These are phyloP conservation scores for Boletellus ananas DNA, from an alignment of 768 basidiomycete genomes.

Conservation along the genomic window DNA sequence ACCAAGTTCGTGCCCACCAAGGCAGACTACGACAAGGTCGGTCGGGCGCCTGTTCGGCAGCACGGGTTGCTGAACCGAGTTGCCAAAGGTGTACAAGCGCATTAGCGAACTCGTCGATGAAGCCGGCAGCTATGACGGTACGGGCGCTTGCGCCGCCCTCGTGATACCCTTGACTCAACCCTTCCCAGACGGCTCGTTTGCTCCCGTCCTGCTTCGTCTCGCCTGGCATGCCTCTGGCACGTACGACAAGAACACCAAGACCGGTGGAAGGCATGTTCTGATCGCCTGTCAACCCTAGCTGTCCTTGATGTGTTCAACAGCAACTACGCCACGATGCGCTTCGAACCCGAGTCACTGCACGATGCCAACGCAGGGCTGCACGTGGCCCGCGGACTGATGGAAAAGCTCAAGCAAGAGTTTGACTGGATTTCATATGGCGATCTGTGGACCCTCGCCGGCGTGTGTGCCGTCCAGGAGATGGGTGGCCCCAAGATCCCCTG, in stretches of 20 bases:
- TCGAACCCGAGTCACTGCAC: conserved; percentile 82
- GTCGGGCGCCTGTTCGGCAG: not conserved
- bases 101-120: conserved; percentile 76
- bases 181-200: conserved; percentile 76
- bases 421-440: conserved; percentile 96
- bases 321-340: conserved; percentile 99
- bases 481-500: conserved; percentile 90
- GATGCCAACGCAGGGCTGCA: conserved; percentile 81
- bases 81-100: conserved; percentile 77
- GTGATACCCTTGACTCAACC: not conserved
- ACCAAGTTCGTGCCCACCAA: conserved; percentile 71
- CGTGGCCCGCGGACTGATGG: conserved; percentile 78
- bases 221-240: conserved; percentile 96
- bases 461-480: conserved; percentile 90
- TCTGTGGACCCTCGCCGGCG: conserved; percentile 94
- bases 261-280: conserved; percentile 68
- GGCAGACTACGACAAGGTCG: conserved; percentile 87
- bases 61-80: not conserved
- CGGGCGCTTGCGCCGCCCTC: conserved; percentile 5
- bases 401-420: conserved; percentile 83
- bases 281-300: not conserved
- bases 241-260: conserved; percentile 73
- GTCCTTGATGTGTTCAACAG: conserved; percentile 33
- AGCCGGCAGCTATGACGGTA: conserved; percentile 78
- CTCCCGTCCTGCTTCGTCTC: conserved; percentile 81